Evolutionary conservation across 1,139 yeast genomes (phyloP).

Genomic region (Zygotorulaspora mrakii): DNA sequence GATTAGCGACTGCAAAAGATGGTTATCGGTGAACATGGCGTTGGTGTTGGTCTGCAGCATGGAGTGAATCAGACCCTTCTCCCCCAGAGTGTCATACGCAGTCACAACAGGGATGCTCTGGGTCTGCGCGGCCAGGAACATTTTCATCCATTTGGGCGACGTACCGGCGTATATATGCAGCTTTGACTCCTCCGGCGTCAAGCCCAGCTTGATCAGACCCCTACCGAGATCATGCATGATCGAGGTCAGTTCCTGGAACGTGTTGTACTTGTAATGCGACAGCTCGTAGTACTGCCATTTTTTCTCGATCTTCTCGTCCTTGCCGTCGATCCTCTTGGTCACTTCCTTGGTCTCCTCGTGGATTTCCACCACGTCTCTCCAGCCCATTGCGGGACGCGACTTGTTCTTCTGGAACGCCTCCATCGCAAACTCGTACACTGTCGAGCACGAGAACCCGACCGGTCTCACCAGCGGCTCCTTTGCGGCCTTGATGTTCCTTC

Average conservation of each 20-base stretch:
- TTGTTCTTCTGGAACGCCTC: constrained; percentile 63
- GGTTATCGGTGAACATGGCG: constrained; percentile 81
- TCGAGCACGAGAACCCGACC: constrained; percentile 52
- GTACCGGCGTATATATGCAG: constrained; percentile 84
- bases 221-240: constrained; percentile 58
- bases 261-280: constrained; percentile 63
- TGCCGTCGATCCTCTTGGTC: constrained; percentile 74
- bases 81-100: constrained; percentile 96
- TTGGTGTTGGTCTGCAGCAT: constrained; percentile 73
- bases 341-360: constrained; percentile 74
- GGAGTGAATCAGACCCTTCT: constrained; percentile 84
- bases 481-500: constrained; percentile 60
- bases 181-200: constrained; percentile 61
- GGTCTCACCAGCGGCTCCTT: constrained; percentile 57
- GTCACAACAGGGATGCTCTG: constrained; percentile 88
- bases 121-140: constrained; percentile 70
- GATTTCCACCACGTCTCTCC: constrained; percentile 70
- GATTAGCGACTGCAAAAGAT: constrained; percentile 59
- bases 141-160: constrained; percentile 86
- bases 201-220: constrained; percentile 74
- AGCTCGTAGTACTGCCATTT: constrained; percentile 85
- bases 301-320: constrained; percentile 66
- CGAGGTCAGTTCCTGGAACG: constrained; percentile 54
- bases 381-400: constrained; percentile 60
- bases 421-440: constrained; percentile 65